Percentiles rank a stretch among this genome's conserved stretches.
Conservation (phyloP, 805 yeast species). For the Teunomyces panamensis region DNA sequence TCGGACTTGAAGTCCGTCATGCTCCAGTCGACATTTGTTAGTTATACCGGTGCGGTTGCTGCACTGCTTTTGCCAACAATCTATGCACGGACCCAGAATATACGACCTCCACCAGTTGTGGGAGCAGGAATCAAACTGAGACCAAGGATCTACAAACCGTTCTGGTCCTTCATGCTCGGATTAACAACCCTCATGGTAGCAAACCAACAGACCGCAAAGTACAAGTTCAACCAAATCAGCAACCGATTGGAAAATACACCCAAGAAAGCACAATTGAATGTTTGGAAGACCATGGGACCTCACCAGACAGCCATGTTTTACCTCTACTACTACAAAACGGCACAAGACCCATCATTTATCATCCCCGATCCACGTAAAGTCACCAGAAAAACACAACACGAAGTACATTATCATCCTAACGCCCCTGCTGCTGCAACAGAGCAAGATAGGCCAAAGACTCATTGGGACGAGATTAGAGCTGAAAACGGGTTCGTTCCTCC, state of each 20-base stretch:
- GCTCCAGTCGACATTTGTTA: constrained; percentile 21
- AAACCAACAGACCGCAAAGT: constrained; percentile 23
- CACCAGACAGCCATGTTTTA: constrained; percentile 35
- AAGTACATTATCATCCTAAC: constrained; percentile 20
- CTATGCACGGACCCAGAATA: constrained; percentile 11
- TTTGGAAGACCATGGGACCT: constrained; percentile 37
- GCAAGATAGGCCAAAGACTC: constrained; percentile 10
- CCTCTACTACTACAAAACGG: constrained; percentile 20
- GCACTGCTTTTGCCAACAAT: constrained; percentile 32
- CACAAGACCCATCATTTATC: constrained; percentile 18
- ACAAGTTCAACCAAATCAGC: constrained; percentile 20
- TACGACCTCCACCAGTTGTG: constrained; percentile 3
- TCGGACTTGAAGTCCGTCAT: constrained; percentile 27
- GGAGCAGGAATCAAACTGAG: constrained; percentile 4
- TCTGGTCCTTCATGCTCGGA: constrained; percentile 31
- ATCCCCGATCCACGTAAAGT: constrained; percentile 24
- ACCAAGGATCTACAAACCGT: constrained; percentile 28
- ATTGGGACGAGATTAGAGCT: constrained; percentile 37
- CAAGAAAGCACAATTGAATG: constrained; percentile 17
- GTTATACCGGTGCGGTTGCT: constrained; percentile 23
- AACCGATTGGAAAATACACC: constrained; percentile 13
- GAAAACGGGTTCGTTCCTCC: constrained; percentile 25
- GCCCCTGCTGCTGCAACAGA: not conserved
- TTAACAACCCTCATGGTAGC: constrained; percentile 22
- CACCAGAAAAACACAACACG: constrained; percentile 24